Percentiles rank a stretch among this genome's conserved stretches.
Conservation (phyloP, 352 stramenopile genomes). For the Phytophthora crassamura region DNA sequence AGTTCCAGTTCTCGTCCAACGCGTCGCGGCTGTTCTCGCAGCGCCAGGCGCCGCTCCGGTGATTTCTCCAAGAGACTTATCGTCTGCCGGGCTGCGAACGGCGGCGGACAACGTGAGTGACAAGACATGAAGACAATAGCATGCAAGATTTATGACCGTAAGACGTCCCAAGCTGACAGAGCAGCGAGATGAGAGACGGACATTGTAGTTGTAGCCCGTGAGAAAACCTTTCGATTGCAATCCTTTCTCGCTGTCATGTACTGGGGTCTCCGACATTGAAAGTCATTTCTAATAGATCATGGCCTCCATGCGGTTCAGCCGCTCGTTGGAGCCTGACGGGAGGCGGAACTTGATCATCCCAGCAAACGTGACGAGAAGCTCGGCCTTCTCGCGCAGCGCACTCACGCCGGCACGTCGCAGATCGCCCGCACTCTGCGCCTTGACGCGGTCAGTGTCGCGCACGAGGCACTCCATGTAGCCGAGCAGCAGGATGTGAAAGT, state of each 20-base stretch:
- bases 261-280: neutral
- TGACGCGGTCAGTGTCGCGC: slow-evolving; percentile 80
- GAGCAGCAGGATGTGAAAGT: slow-evolving; percentile 86
- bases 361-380: slow-evolving; percentile 85
- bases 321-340: slow-evolving; percentile 81
- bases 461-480: slow-evolving; percentile 90
- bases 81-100: neutral
- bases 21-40: slow-evolving; percentile 53
- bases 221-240: slow-evolving; percentile 30
- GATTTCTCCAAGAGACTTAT: slow-evolving; percentile 25
- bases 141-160: slow-evolving; percentile 38
- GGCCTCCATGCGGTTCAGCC: slow-evolving; percentile 86
- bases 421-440: slow-evolving; percentile 70
- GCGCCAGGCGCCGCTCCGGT: slow-evolving; percentile 49
- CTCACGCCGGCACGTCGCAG: slow-evolving; percentile 51
- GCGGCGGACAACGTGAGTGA: slow-evolving; percentile 3
- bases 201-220: slow-evolving; percentile 38
- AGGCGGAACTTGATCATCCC: slow-evolving; percentile 91
- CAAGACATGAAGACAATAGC: slow-evolving; percentile 13
- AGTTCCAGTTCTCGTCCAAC: slow-evolving; percentile 52
- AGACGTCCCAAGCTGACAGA: slow-evolving; percentile 24
- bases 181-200: slow-evolving; percentile 26
- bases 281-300: slow-evolving; percentile 81
- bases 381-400: slow-evolving; percentile 75
- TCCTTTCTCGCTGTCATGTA: slow-evolving; percentile 6